A percentile compares a stretch with the other conserved stretches of the same genome.
Evolutionary conservation across 306 rosid genomes (phyloP).

Genomic region (Cicer chorassanicum): DNA sequence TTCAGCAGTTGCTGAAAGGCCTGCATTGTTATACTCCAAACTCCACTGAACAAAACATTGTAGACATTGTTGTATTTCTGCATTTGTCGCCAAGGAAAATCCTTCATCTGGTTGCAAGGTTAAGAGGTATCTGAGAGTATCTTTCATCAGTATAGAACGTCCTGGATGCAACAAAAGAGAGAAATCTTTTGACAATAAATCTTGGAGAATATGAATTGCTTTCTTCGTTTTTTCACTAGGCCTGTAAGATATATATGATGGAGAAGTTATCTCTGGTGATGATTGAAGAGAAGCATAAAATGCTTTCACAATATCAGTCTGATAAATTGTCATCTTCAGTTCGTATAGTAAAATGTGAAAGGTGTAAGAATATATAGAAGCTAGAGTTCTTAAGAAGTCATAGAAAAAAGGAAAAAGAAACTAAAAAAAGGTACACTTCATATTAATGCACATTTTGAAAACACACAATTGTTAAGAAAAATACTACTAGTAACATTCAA

Average conservation of each 20-base stretch:
- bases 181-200: neutral
- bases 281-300: neutral
- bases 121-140: conserved; percentile 17
- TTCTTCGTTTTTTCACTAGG: neutral
- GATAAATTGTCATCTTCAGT: neutral
- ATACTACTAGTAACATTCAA: no score
- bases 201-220: neutral
- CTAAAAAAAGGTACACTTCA: no score
- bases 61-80: conserved; percentile 13
- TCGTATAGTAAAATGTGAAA: no score
- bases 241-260: neutral
- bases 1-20: neutral
- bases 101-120: conserved; percentile 35
- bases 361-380: no score
- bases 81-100: conserved; percentile 15
- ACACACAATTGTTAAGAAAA: no score
- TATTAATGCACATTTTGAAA: no score
- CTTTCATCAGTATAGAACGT: neutral
- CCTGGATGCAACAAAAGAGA: neutral
- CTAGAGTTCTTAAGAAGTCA: no score
- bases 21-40: conserved; percentile 37
- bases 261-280: neutral
- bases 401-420: no score
- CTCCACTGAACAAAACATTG: neutral
- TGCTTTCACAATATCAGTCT: neutral